Evolutionary conservation across 1,284 basidiomycete species (phyloP).

Genomic region (Cystobasidium sp.): DNA sequence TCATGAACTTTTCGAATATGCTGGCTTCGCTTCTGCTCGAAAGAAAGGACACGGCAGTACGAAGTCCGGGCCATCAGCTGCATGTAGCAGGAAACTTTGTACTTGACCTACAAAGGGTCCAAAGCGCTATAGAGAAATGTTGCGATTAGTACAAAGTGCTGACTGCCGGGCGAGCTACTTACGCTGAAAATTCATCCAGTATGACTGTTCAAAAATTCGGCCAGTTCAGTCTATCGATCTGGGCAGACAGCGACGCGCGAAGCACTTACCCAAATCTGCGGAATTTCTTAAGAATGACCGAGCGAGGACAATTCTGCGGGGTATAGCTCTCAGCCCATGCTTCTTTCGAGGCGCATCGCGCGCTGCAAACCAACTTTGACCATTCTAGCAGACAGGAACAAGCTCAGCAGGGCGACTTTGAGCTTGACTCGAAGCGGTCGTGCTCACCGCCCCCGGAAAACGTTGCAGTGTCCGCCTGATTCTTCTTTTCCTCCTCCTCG

Average conservation of each 20-base stretch:
- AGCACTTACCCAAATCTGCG: conserved; percentile 11
- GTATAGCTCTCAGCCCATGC: no score
- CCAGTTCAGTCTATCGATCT: not conserved
- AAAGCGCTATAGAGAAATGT: not conserved
- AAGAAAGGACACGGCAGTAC: no score
- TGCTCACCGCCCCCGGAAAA: conserved; percentile 27
- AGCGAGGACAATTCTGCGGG: conserved; percentile 26
- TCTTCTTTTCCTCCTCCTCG: conserved; percentile 31
- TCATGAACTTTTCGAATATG: conserved; percentile 30
- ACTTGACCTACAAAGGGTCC: conserved; percentile 30
- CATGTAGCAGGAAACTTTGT: no score
- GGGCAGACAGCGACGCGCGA: not conserved
- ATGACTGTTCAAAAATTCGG: conserved; percentile 1
- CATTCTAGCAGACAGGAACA: no score
- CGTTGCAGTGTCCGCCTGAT: conserved; percentile 7
- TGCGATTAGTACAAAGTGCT: not conserved
- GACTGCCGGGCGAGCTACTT: not conserved
- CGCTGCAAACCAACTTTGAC: no score
- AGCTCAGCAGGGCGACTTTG: no score
- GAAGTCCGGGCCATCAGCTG: no score
- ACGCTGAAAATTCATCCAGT: conserved; percentile 34
- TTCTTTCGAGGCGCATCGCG: no score
- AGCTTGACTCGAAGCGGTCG: not conserved
- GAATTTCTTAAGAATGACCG: conserved; percentile 18
- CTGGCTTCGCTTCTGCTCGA: conserved; percentile 16